Evolutionary conservation across 805 yeast genomes (phyloP), one percentile per base, ranked within the genome.

Genomic region (Wickerhamiella australiensis): DNA sequence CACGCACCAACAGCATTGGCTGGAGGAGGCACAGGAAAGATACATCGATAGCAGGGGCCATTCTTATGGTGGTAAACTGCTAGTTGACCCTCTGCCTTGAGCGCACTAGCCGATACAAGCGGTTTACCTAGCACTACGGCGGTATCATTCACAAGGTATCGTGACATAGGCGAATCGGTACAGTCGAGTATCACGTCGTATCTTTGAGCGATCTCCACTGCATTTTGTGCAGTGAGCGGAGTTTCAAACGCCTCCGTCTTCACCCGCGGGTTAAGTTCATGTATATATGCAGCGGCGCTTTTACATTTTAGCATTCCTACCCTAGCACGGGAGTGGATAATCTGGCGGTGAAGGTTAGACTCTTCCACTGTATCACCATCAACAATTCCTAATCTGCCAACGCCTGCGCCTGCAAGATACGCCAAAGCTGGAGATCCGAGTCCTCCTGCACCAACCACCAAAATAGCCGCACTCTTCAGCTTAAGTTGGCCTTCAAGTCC

Each of bases 401-500:
- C 68, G 3, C 99, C 98, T 0, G 95, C 82, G 0, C 94, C 96
- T 0, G 80, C 79, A 1, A 92, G 65, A 60, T 92, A 92, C 40
- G 84, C 71, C 45, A 90, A 64, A 0, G 94, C 94, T 0, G 98
- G 96, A 56, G 94, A 82, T 0, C 98, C 97, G 5, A 92, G 70
- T 0, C 99, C 99, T 9, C 98, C 99, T 0, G 96, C 96, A 1
- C 99, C 98, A 6, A 92, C 73, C 0, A 92, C 88, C 22, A 90
- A 64, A 0, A 88, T 75, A 47, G 69, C 75, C 1, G 90, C 52
- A 0, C 63, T 56, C 54, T 79, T 80, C 43, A 92, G 64, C 40
- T 65, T 68, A 6, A 73, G 47, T 62, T 92, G 99, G 40, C 70
- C 72, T 1, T 46, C 20, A 5, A 61, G 52, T 1, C 87, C 85